Conservation (phyloP, 73 alveolate genomes). For the Uronychia binucleata region DNA sequence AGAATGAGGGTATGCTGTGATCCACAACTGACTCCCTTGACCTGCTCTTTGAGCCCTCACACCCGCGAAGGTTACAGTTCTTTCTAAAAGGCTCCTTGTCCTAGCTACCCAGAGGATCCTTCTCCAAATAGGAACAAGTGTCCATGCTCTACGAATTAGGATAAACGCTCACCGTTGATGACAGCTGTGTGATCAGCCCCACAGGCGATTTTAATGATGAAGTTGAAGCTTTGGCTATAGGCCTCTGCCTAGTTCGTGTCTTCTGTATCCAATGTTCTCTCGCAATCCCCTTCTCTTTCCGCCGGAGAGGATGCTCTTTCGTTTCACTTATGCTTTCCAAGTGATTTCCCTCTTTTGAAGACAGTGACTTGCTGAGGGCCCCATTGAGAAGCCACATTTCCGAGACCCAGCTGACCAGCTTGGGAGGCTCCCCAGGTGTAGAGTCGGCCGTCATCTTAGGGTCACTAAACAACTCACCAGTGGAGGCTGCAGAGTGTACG, state of each 20-base stretch:
- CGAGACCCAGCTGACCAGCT: slow-evolving; percentile 74
- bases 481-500: slow-evolving; percentile 53
- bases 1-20: background rate
- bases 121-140: background rate
- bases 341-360: no score
- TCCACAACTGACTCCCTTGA: background rate
- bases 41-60: background rate
- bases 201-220: slow-evolving; percentile 7
- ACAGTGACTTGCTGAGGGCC: slow-evolving; percentile 1
- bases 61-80: background rate
- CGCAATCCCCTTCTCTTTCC: no score
- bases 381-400: slow-evolving; percentile 37
- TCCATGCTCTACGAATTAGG: background rate
- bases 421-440: slow-evolving; percentile 73
- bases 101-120: background rate
- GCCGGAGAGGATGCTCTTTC: no score
- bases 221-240: no score
- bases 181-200: slow-evolving; percentile 58
- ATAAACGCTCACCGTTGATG: background rate
- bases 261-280: no score
- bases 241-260: no score
- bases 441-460: slow-evolving; percentile 60
- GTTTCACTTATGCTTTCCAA: no score
- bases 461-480: no score
- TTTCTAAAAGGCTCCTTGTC: background rate